phyloP scores from a whole-genome alignment of 257 asterid species.

The Nicotiana sylvestris region DNA sequence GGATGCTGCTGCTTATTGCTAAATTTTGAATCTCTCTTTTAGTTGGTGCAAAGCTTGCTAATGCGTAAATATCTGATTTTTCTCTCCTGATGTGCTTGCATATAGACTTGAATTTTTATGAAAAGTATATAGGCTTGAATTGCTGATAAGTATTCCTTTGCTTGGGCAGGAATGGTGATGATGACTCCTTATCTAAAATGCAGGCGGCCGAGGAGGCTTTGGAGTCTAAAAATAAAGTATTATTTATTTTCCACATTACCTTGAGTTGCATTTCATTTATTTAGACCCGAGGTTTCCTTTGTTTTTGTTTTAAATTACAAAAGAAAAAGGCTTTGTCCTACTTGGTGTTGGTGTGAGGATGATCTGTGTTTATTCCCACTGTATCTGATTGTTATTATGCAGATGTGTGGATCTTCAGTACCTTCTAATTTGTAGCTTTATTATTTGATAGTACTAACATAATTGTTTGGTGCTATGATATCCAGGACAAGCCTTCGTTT shows the following conservation, averaged over 20 bases:
- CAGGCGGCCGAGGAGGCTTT: constrained; percentile 71
- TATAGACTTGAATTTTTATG: background rate
- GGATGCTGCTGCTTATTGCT: background rate
- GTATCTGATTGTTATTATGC: background rate
- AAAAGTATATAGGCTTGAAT: background rate
- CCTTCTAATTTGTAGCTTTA: constrained; percentile 12
- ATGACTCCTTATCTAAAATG: constrained; percentile 78
- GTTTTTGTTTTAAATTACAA: constrained; percentile 8
- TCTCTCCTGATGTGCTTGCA: background rate
- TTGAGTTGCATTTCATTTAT: constrained; percentile 10
- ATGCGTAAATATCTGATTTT: background rate
- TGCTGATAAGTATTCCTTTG: constrained; percentile 4
- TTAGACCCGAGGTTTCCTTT: background rate
- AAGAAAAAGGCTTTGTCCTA: background rate
- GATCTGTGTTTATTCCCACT: background rate
- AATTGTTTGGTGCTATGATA: constrained; percentile 13
- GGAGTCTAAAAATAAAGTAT: constrained; percentile 37
- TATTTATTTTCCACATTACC: background rate
- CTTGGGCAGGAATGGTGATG: constrained; percentile 54
- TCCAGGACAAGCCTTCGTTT: constrained; percentile 92
- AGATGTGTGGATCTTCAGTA: constrained; percentile 5
- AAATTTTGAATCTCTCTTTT: background rate
- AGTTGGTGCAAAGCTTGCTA: background rate
- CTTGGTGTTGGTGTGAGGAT: background rate
- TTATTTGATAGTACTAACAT: constrained; percentile 8